phyloP scores from a whole-genome alignment of 257 asterid species.

The Petunia axillaris region DNA sequence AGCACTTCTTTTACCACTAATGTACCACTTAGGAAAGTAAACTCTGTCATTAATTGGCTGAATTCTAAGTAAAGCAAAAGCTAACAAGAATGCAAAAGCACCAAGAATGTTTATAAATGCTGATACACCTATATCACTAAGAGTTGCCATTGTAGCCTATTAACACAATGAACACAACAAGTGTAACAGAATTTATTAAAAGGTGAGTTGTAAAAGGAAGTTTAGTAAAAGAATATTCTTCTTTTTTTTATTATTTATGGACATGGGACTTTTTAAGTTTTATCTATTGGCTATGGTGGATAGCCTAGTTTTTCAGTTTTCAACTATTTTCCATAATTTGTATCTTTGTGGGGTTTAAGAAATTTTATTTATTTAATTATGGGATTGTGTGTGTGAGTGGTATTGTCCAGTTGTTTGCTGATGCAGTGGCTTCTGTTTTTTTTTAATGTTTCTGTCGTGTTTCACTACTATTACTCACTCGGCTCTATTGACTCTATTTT shows the following conservation, averaged over 20 bases:
- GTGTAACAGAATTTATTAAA: constrained; percentile 30
- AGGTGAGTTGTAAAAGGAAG: constrained; percentile 36
- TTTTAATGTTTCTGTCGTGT: background rate
- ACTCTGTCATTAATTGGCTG: constrained; percentile 96
- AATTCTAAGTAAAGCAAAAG: constrained; percentile 87
- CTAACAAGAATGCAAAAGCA: constrained; percentile 81
- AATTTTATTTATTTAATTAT: background rate
- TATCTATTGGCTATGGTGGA: constrained; percentile 27
- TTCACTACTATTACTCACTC: no score
- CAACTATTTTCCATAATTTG: background rate
- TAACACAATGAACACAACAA: constrained; percentile 2
- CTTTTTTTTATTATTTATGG: background rate
- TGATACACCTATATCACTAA: constrained; percentile 89
- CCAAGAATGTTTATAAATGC: constrained; percentile 74
- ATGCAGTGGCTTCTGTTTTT: background rate
- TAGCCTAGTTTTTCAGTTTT: background rate
- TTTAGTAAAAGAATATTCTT: constrained; percentile 34
- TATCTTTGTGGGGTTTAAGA: constrained; percentile 18
- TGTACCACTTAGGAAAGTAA: constrained; percentile 97
- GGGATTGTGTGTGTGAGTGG: background rate
- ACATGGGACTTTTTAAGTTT: constrained; percentile 27
- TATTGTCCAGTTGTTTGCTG: background rate
- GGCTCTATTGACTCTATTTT: no score
- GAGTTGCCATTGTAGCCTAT: constrained; percentile 78
- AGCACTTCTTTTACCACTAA: constrained; percentile 69